Evolutionary conservation across 176 grass and related monocot species (phyloP).

Genomic region (Bromus sterilis): DNA sequence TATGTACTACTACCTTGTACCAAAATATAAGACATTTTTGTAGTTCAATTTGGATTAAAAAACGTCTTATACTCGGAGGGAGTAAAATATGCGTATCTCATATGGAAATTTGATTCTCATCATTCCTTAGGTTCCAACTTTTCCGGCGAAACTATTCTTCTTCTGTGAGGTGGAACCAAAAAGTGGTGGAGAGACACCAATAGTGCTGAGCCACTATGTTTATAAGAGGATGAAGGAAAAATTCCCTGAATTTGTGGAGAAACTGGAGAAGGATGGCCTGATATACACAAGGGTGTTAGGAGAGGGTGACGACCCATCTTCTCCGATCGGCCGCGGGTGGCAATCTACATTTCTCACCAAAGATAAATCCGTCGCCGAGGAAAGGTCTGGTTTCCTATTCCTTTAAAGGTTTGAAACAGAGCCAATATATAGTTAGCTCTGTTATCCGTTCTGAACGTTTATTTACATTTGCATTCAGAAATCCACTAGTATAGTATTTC

Average conservation of each 20-base stretch:
- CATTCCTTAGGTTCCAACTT: constrained; percentile 60
- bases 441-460: not conserved
- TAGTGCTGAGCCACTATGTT: constrained; percentile 71
- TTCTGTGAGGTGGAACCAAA: constrained; percentile 83
- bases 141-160: constrained; percentile 84
- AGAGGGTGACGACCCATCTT: constrained; percentile 87
- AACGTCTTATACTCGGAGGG: too few relatives aligned
- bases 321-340: constrained; percentile 93
- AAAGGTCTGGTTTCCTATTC: constrained; percentile 39
- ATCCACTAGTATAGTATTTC: not conserved
- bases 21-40: too few relatives aligned
- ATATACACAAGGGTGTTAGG: constrained; percentile 78
- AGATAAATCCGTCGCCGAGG: constrained; percentile 56
- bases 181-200: constrained; percentile 71
- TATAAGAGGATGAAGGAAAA: constrained; percentile 70
- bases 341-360: constrained; percentile 87
- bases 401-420: not conserved
- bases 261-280: constrained; percentile 62
- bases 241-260: constrained; percentile 70
- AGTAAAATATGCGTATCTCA: too few relatives aligned
- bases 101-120: not conserved
- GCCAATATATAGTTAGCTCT: not conserved
- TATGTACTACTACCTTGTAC: too few relatives aligned
- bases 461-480: not conserved
- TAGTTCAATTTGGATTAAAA: too few relatives aligned